These are phyloP conservation scores for Penicillium manginii DNA, from an alignment of 495 filamentous ascomycete species.

Conservation along the genomic window DNA sequence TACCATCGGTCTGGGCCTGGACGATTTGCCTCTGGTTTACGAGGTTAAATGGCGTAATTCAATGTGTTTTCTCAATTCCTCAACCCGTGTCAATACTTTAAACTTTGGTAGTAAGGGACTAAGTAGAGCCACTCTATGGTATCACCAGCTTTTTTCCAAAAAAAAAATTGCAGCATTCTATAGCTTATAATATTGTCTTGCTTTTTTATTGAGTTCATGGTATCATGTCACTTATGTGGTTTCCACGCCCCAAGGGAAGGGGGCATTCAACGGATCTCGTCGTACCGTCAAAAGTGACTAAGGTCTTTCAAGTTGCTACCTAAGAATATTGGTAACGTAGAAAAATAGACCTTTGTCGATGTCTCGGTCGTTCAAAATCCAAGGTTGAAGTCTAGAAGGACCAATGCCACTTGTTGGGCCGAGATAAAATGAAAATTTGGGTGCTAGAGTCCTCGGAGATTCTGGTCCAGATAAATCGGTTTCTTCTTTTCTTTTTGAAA, in stretches of 20 bases:
- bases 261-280: not conserved
- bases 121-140: no score
- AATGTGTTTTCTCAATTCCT: not conserved
- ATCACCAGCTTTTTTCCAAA: no score
- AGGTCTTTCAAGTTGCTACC: not conserved
- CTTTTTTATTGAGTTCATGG: no score
- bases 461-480: not conserved
- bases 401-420: not conserved
- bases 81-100: not conserved
- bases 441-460: not conserved
- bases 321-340: not conserved
- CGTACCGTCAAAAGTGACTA: not conserved
- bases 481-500: not conserved
- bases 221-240: not conserved
- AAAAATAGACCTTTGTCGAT: not conserved
- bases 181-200: no score
- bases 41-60: conserved; percentile 4
- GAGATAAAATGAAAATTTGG: not conserved
- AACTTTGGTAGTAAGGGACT: no score
- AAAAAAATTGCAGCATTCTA: no score
- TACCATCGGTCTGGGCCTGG: not conserved
- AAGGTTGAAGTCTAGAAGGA: not conserved
- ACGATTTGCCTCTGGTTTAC: not conserved
- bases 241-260: not conserved
- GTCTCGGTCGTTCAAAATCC: not conserved